Percentiles rank a stretch among this genome's conserved stretches.
These are phyloP conservation scores for Dictyostelium discoideum DNA, from an alignment of 78 protist species.

Conservation along the genomic window DNA sequence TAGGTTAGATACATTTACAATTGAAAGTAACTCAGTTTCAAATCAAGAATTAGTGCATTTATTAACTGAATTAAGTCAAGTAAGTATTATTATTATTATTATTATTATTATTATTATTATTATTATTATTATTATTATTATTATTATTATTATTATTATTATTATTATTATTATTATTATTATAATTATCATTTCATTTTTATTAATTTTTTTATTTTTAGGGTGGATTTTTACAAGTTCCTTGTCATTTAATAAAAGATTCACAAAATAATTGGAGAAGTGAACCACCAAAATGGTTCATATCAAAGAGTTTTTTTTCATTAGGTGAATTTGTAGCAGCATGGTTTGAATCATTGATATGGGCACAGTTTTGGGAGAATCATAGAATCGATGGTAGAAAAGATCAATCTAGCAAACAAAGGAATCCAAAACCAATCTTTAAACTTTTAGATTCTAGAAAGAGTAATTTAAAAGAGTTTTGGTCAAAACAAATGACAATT, in stretches of 20 bases:
- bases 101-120: too few relatives aligned
- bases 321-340: slow-evolving; percentile 54
- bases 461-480: slow-evolving; percentile 41
- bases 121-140: too few relatives aligned
- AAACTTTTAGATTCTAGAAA: slow-evolving; percentile 44
- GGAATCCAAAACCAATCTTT: not conserved
- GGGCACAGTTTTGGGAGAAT: slow-evolving; percentile 62
- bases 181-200: not conserved
- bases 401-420: not conserved
- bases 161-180: too few relatives aligned
- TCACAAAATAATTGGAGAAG: slow-evolving; percentile 29
- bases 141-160: too few relatives aligned
- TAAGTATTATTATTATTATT: not conserved
- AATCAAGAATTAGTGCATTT: slow-evolving; percentile 20
- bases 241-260: slow-evolving; percentile 37
- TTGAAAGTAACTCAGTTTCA: slow-evolving; percentile 43
- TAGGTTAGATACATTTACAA: slow-evolving; percentile 54
- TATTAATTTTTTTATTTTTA: not conserved
- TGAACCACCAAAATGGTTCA: slow-evolving; percentile 66
- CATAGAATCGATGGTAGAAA: slow-evolving; percentile 3
- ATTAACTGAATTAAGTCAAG: slow-evolving; percentile 33
- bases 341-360: slow-evolving; percentile 64
- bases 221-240: slow-evolving; percentile 53
- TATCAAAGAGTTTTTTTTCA: slow-evolving; percentile 41
- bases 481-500: slow-evolving; percentile 1